Percentiles rank a stretch among this genome's conserved stretches.
phyloP scores from a whole-genome alignment of 2,329 filamentous ascomycete genomes.

The Sporothrix luriei region DNA sequence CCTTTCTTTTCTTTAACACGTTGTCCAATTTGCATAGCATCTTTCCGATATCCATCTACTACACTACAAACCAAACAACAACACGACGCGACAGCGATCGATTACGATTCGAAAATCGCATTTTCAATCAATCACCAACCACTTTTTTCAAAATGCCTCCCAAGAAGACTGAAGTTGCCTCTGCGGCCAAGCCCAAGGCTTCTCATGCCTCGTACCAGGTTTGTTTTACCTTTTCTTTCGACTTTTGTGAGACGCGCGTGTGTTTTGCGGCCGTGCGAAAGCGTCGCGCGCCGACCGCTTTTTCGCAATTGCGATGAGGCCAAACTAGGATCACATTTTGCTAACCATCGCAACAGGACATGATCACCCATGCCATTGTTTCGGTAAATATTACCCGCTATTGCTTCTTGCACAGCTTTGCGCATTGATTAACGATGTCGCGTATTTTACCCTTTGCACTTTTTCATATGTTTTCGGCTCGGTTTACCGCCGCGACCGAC shows the following conservation, averaged over 20 bases:
- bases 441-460: constrained; percentile 35
- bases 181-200: constrained; percentile 54
- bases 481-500: neutral
- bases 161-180: constrained; percentile 55
- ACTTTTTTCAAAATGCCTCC: constrained; percentile 55
- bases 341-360: constrained; percentile 50
- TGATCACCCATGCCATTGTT: constrained; percentile 65
- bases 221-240: constrained; percentile 40
- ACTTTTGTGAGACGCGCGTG: constrained; percentile 10
- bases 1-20: constrained; percentile 14
- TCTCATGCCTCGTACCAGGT: constrained; percentile 63
- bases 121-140: constrained; percentile 23
- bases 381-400: constrained; percentile 54
- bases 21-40: constrained; percentile 29
- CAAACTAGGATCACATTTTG: neutral
- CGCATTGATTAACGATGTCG: constrained; percentile 28
- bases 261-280: neutral
- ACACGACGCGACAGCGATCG: constrained; percentile 23
- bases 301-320: constrained; percentile 18
- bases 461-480: neutral
- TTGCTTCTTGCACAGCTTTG: constrained; percentile 31
- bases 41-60: constrained; percentile 33
- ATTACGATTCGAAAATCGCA: neutral
- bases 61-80: constrained; percentile 38
- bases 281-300: constrained; percentile 24